Evolutionary conservation across 768 basidiomycete genomes (phyloP), one percentile per base, ranked within the genome.

Genomic region (Hypholoma fasciculare): DNA sequence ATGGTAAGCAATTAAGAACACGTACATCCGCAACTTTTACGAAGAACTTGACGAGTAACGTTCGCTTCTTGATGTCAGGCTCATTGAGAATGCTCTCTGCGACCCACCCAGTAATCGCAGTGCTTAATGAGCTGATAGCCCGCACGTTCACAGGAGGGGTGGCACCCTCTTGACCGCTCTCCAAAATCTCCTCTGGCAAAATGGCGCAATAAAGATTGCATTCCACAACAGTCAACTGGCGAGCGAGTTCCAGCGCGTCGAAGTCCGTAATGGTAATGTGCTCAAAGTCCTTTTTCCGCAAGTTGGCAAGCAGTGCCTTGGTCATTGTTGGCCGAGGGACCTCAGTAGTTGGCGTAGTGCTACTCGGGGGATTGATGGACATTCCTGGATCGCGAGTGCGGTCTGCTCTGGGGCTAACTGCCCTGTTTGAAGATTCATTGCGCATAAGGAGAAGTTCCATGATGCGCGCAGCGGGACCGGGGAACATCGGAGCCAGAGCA

Each of bases 161-260:
- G 38, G 78, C 80, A 60, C 86, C 85, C 59, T 88, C 86, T 68
- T 91, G 87, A 3, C 90, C 91, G 11, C 85, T 86, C 73, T 93
- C 90, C 59, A 99, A 71, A 47, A 99, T 80, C 70, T 98, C 97
- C 63, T 94, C 92, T 0, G 96, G 85, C 55, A 82, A 84, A 62
- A 98, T 94, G 52, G 85, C 83, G 61, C 90, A 88, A 70, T 95
- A 98, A 46, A 97, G 73, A 58, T 84, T 84, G 63, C 87, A 90
- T 71, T 99, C 97, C 89, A 96, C 91, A 63, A 96, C 83, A 16
- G 96, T 97, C 64, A 98, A 70, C 73, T 99, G 97, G 49, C 97
- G 82, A 7, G 94, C 94, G 44, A 98, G 79, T 71, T 99, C 97
- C 62, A 96, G 74, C 34, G 90, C 77, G 67, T 98, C 95, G 65